Evolutionary conservation across 257 asterid species (phyloP), one percentile per base, ranked within the genome.

Genomic region (Forsythia suspensa): DNA sequence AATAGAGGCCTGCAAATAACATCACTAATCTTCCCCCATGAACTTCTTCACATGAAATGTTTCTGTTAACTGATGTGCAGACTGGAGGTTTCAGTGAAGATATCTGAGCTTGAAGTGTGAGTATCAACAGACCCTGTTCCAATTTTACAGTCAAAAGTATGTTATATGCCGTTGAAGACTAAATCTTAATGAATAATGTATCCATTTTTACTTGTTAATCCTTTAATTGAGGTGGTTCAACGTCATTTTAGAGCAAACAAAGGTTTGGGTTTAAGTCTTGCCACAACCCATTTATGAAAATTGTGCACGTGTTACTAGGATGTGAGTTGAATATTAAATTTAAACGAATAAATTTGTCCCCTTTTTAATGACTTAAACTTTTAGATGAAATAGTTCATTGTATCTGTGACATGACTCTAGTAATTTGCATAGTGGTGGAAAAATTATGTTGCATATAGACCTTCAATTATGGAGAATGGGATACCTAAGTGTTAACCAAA

Each of bases 101-200:
- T 55, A 81, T 59, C 82, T 89, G 87, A 76, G 98, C 98, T 94
- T 94, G 98, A 80, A 94, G 52, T 42, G 97, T 89, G 83, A 92
- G 97, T 48, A 88, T 80, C 85, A 90, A 41, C 65, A 94, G 86
- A 75, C 97, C 98, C 98, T 94, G 92, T 59, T 73, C 82, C 82
- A 79, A 46, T 65, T 70, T 71, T 43, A 72, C 44, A 4, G 18
- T 79, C 76, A 73, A 55, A 5, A 55, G 39, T 63, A 63, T 24
- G 70, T 63, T 63, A 63, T 10, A 24, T 3, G 20, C 2, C 10
- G 15, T 9, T 21, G 37, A 21, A 61, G 37, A 61, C 68, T 55
- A 55, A 16, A 18, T 44, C 3, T 44, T 44, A 44, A 15, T 5
- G 21, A 51, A 51, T 51, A 51, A 51, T 18, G 10, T 55, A 18